phyloP scores from a whole-genome alignment of 768 basidiomycete species.

The Boletellus ananiceps region DNA sequence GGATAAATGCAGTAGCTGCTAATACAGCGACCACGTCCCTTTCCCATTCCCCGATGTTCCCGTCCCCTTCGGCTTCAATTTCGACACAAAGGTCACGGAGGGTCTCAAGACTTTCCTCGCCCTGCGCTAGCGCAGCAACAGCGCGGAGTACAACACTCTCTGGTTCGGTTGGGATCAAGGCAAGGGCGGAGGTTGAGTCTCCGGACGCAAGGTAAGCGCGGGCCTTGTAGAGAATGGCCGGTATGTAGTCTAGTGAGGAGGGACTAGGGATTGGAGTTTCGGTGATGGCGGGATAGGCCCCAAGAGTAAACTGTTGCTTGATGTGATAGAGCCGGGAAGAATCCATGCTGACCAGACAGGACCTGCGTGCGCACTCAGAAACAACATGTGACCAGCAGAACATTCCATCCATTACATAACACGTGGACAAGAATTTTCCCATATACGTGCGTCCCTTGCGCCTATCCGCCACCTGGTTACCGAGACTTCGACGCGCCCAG shows the following conservation, averaged over 20 bases:
- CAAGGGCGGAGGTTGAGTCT: conserved; percentile 50
- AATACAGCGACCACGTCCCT: conserved; percentile 72
- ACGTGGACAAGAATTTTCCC: too few species aligned
- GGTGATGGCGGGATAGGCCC: conserved; percentile 64
- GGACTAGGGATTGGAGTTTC: conserved; percentile 53
- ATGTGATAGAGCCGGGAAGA: conserved; percentile 63
- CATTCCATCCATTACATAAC: not conserved
- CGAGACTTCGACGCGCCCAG: too few species aligned
- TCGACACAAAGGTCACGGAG: conserved; percentile 84
- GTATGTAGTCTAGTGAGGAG: conserved; percentile 58
- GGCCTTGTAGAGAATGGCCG: conserved; percentile 70
- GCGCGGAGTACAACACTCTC: conserved; percentile 71
- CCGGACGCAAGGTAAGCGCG: conserved; percentile 72
- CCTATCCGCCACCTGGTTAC: too few species aligned
- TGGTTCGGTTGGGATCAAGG: conserved; percentile 51
- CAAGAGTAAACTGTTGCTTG: conserved; percentile 74
- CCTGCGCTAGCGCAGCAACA: conserved; percentile 63
- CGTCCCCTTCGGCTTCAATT: conserved; percentile 71
- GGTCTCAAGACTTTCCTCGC: conserved; percentile 66
- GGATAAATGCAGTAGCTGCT: conserved; percentile 82
- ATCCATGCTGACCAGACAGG: conserved; percentile 36
- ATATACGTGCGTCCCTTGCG: too few species aligned
- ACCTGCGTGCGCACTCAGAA: not conserved
- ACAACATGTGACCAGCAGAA: not conserved
- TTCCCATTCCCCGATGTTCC: conserved; percentile 54